Percentiles rank a stretch among this genome's conserved stretches.
phyloP scores from a whole-genome alignment of 371 early-diverging fungal species.

The Apophysomyces variabilis region DNA sequence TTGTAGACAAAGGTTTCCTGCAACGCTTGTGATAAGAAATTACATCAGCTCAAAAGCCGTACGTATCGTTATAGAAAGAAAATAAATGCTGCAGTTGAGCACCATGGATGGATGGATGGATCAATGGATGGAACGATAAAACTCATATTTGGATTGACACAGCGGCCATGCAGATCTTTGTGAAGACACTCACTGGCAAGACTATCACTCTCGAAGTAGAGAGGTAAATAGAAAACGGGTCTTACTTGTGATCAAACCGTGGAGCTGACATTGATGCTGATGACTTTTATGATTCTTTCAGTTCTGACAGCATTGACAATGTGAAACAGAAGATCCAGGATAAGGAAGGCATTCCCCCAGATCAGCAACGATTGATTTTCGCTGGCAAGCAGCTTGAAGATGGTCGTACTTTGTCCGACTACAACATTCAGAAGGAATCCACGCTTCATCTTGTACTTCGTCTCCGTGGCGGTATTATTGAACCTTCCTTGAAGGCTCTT shows the following conservation, averaged over 20 bases:
- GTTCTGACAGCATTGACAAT: constrained; percentile 64
- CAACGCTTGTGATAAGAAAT: too few relatives aligned
- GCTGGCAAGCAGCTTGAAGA: constrained; percentile 99
- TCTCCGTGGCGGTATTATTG: constrained; percentile 97
- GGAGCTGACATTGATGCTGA: neutral
- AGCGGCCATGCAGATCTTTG: constrained; percentile 75
- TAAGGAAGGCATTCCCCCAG: constrained; percentile 99
- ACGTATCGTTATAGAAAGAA: too few relatives aligned
- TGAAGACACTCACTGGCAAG: constrained; percentile 90
- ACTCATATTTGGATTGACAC: too few relatives aligned
- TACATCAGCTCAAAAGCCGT: too few relatives aligned
- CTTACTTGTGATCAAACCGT: too few relatives aligned
- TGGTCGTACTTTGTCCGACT: constrained; percentile 89
- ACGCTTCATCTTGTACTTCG: constrained; percentile 98
- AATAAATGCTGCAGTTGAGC: too few relatives aligned
- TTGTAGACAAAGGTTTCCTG: too few relatives aligned
- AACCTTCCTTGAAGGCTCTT: constrained; percentile 96
- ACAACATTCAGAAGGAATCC: constrained; percentile 96
- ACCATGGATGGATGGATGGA: too few relatives aligned
- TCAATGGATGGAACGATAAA: too few relatives aligned
- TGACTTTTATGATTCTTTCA: neutral
- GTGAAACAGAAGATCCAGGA: constrained; percentile 98
- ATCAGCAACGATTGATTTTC: constrained; percentile 99
- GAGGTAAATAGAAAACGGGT: constrained; percentile 47
- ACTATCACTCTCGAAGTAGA: constrained; percentile 97